Evolutionary conservation across 2,329 filamentous ascomycete genomes (phyloP).

Genomic region (Coniella vitis): DNA sequence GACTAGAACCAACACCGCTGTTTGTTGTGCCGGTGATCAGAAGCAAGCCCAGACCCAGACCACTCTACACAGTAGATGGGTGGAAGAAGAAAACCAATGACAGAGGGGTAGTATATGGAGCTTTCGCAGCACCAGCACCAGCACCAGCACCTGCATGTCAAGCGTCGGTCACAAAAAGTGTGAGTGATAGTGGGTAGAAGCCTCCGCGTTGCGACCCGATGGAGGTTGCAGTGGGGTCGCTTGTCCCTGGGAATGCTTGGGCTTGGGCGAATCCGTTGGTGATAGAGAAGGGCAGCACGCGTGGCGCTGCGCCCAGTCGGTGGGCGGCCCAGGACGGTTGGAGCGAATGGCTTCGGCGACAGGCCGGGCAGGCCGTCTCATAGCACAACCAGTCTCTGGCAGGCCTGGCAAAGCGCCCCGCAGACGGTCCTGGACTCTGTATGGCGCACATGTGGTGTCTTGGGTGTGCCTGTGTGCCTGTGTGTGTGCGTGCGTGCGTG

Average conservation of each 20-base stretch:
- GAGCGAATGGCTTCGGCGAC: neutral
- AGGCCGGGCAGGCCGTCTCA: neutral
- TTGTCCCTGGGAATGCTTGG: constrained; percentile 1
- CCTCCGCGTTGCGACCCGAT: constrained; percentile 10
- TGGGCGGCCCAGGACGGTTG: neutral
- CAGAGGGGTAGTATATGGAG: constrained; percentile 1
- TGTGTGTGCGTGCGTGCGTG: too few species aligned
- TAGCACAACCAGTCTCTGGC: neutral
- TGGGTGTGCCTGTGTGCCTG: too few species aligned
- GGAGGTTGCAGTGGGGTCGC: constrained; percentile 9
- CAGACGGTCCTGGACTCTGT: constrained; percentile 1
- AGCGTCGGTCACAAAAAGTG: constrained; percentile 16
- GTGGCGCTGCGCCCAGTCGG: neutral
- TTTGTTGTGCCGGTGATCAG: constrained; percentile 1
- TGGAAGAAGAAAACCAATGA: neutral
- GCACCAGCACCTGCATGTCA: constrained; percentile 16
- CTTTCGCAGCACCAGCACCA: constrained; percentile 12
- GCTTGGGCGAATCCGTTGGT: constrained; percentile 5
- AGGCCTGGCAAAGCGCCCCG: neutral
- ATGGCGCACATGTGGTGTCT: too few species aligned
- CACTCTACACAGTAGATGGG: too few species aligned
- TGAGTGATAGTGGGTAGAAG: constrained; percentile 16
- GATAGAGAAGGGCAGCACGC: constrained; percentile 1
- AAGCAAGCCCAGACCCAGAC: neutral
- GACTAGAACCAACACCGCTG: constrained; percentile 7